These are phyloP conservation scores for Collybiopsis confluens DNA, from an alignment of 768 basidiomycete species.

Conservation along the genomic window DNA sequence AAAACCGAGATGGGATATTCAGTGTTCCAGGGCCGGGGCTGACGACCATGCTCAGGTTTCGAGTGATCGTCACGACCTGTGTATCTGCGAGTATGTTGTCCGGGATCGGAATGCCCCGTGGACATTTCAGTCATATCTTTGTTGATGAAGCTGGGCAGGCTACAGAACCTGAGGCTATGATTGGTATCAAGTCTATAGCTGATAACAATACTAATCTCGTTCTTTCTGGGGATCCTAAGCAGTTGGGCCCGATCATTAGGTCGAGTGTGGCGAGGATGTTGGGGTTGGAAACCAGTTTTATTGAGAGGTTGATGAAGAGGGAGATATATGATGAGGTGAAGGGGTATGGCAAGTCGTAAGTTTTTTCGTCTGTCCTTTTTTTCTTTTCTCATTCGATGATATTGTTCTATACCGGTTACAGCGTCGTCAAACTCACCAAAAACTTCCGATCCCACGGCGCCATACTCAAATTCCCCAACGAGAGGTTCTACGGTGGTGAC, in stretches of 20 bases:
- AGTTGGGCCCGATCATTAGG: slow-evolving; percentile 41
- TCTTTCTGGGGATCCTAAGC: slow-evolving; percentile 43
- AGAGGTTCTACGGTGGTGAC: slow-evolving; percentile 52
- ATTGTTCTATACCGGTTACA: slow-evolving; percentile 21
- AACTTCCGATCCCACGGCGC: slow-evolving; percentile 54
- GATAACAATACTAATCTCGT: slow-evolving; percentile 31
- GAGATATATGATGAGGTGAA: slow-evolving; percentile 16
- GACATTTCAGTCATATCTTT: slow-evolving; percentile 67
- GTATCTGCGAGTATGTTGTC: slow-evolving; percentile 54
- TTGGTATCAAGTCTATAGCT: slow-evolving; percentile 37
- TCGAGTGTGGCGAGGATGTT: slow-evolving; percentile 33
- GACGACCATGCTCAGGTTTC: slow-evolving; percentile 37
- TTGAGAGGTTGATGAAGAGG: slow-evolving; percentile 32
- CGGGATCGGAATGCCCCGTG: slow-evolving; percentile 52
- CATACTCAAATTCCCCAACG: slow-evolving; percentile 55
- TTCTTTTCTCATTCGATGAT: not conserved
- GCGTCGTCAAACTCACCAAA: slow-evolving; percentile 56
- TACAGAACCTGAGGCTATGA: slow-evolving; percentile 63
- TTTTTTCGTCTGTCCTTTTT: slow-evolving; percentile 7
- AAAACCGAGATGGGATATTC: slow-evolving; percentile 31
- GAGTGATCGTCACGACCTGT: slow-evolving; percentile 62
- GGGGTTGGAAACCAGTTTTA: slow-evolving; percentile 33
- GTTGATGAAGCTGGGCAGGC: slow-evolving; percentile 73
- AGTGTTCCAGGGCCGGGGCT: slow-evolving; percentile 33
- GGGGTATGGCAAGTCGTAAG: slow-evolving; percentile 19